Evolutionary conservation across 495 filamentous ascomycete genomes (phyloP).

Genomic region (Penicillium canariense): DNA sequence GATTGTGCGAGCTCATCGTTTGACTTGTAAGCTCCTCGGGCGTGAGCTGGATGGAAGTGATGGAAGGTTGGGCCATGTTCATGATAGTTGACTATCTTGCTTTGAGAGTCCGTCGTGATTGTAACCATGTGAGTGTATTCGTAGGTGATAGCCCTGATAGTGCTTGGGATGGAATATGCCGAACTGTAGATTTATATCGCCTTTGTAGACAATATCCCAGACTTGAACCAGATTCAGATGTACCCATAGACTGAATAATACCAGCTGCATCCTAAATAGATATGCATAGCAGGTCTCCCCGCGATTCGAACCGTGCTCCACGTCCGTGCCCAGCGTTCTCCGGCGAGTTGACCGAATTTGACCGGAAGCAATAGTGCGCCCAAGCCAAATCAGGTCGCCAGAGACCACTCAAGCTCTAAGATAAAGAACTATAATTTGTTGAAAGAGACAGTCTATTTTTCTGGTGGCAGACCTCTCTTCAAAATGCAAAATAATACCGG

Average conservation of each 20-base stretch:
- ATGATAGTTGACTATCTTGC: neutral
- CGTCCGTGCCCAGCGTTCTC: neutral
- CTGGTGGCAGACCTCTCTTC: too few species aligned
- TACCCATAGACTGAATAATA: neutral
- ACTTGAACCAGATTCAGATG: neutral
- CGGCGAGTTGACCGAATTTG: neutral
- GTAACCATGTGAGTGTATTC: too few species aligned
- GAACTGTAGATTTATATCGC: neutral
- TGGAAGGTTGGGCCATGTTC: neutral
- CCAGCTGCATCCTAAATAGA: neutral
- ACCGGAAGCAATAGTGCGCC: neutral
- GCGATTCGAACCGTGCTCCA: neutral
- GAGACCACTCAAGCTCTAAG: too few species aligned
- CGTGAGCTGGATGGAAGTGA: slow-evolving; percentile 18
- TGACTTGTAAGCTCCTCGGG: slow-evolving; percentile 18
- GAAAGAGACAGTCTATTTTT: too few species aligned
- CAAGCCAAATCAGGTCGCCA: too few species aligned
- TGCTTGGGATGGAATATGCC: too few species aligned
- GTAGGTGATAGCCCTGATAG: too few species aligned
- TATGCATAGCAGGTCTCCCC: neutral
- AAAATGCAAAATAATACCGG: too few species aligned
- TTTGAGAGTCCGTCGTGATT: neutral
- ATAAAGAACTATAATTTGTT: too few species aligned
- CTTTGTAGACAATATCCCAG: too few species aligned
- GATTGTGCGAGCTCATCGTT: slow-evolving; percentile 36